Evolutionary conservation across 2,329 filamentous ascomycete species (phyloP).

Genomic region (Diaporthe eres): DNA sequence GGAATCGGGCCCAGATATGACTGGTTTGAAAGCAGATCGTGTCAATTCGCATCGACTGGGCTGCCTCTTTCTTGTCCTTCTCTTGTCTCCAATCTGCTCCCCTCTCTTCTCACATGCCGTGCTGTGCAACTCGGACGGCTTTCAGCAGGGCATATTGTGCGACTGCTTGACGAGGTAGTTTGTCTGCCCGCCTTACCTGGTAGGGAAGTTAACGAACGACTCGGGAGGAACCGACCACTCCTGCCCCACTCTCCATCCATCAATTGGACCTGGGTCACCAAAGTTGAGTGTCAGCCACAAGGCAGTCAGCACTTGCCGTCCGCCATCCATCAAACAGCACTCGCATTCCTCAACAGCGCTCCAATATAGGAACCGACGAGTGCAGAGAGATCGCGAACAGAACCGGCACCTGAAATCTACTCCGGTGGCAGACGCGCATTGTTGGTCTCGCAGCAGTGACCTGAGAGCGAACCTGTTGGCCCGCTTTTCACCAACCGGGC

Average conservation of each 20-base stretch:
- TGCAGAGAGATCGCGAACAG: background rate
- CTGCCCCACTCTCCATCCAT: constrained; percentile 1
- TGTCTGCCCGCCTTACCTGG: background rate
- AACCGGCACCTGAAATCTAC: background rate
- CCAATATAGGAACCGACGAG: background rate
- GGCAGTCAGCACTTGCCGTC: constrained; percentile 23
- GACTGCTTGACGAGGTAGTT: background rate
- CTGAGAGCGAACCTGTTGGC: constrained; percentile 4
- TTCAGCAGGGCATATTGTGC: background rate
- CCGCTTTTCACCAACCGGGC: constrained; percentile 26
- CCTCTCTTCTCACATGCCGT: background rate
- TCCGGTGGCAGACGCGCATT: background rate
- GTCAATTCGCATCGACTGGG: background rate
- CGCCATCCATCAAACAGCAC: constrained; percentile 2
- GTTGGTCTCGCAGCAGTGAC: background rate
- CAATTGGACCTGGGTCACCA: constrained; percentile 11
- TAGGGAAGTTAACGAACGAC: background rate
- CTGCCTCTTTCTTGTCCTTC: background rate
- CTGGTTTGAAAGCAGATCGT: background rate
- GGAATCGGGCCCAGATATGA: background rate
- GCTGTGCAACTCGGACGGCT: background rate
- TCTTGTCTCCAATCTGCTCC: background rate
- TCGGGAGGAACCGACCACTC: constrained; percentile 20
- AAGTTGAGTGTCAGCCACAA: constrained; percentile 1
- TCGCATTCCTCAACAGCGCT: background rate